A percentile compares a stretch with the other conserved stretches of the same genome.
Conservation (phyloP, 768 basidiomycete genomes). For the Leccinum obscurum region DNA sequence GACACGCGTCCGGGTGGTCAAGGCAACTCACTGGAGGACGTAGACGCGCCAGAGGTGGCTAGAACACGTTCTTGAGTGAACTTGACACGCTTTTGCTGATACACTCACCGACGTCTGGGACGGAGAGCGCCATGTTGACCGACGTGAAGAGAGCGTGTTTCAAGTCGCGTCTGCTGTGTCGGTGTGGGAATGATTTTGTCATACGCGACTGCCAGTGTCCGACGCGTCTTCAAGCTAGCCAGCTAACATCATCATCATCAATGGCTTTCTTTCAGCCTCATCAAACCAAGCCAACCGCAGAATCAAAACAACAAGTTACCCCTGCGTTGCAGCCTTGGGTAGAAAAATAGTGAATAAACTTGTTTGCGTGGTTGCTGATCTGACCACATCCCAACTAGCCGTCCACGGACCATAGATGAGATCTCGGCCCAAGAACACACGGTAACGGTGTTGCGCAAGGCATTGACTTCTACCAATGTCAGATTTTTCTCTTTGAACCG, state of each 20-base stretch:
- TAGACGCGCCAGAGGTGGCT: slow-evolving; percentile 17
- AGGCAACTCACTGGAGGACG: slow-evolving; percentile 18
- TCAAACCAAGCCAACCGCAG: slow-evolving; percentile 38
- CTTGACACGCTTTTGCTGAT: background rate
- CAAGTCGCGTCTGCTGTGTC: slow-evolving; percentile 25
- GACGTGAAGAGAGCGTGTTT: slow-evolving; percentile 11
- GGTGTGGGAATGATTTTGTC: background rate
- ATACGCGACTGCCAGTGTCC: slow-evolving; percentile 39
- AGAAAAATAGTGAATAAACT: slow-evolving; percentile 86
- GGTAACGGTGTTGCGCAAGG: slow-evolving; percentile 87
- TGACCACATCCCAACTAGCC: slow-evolving; percentile 47
- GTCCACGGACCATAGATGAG: slow-evolving; percentile 97
- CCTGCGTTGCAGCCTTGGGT: slow-evolving; percentile 89
- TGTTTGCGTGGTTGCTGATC: background rate
- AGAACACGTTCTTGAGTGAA: slow-evolving; percentile 2
- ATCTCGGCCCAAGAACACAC: slow-evolving; percentile 98
- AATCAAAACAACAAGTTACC: slow-evolving; percentile 48
- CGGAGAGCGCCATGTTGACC: slow-evolving; percentile 23
- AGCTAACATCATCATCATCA: background rate
- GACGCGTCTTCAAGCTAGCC: slow-evolving; percentile 34
- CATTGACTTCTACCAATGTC: slow-evolving; percentile 91
- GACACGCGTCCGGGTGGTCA: background rate
- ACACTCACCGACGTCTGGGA: slow-evolving; percentile 19
- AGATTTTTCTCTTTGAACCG: background rate
- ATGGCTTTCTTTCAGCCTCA: slow-evolving; percentile 71